Conservation (phyloP, 257 asterid genomes). For the Solanum acaule region DNA sequence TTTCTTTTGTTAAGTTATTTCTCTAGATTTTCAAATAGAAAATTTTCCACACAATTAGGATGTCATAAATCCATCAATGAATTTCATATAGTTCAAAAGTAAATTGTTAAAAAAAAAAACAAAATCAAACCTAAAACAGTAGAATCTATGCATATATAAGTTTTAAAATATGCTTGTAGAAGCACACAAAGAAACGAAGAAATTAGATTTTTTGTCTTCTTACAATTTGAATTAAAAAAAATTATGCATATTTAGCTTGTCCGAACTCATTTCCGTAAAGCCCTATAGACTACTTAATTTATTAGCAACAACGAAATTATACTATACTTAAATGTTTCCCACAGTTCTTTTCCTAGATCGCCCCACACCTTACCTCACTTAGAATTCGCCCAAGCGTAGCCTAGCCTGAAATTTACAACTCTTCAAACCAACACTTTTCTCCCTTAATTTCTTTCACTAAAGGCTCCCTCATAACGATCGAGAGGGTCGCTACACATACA, state of each 20-base stretch:
- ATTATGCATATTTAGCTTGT: not conserved
- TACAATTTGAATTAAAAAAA: not conserved
- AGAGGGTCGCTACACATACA: not conserved
- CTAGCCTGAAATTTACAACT: not conserved
- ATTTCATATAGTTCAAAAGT: not conserved
- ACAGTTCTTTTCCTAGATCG: not conserved
- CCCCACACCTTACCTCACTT: too few relatives aligned
- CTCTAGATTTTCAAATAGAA: not conserved
- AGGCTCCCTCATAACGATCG: too few relatives aligned
- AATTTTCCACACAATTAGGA: not conserved
- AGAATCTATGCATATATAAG: not conserved
- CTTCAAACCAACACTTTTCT: not conserved
- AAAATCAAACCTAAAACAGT: not conserved
- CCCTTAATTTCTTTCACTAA: not conserved
- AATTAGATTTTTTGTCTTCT: not conserved
- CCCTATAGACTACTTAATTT: too few relatives aligned
- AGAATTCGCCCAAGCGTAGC: not conserved
- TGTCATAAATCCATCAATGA: not conserved
- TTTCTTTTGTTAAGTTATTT: not conserved
- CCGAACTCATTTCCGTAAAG: too few relatives aligned
- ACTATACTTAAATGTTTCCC: not conserved
- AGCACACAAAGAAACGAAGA: not conserved
- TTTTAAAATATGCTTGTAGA: not conserved
- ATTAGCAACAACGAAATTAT: too few relatives aligned
- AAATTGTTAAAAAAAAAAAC: not conserved